Percentiles rank a stretch among this genome's conserved stretches.
phyloP scores from a whole-genome alignment of 148 eudicot genomes.

The Camellia sinensis region DNA sequence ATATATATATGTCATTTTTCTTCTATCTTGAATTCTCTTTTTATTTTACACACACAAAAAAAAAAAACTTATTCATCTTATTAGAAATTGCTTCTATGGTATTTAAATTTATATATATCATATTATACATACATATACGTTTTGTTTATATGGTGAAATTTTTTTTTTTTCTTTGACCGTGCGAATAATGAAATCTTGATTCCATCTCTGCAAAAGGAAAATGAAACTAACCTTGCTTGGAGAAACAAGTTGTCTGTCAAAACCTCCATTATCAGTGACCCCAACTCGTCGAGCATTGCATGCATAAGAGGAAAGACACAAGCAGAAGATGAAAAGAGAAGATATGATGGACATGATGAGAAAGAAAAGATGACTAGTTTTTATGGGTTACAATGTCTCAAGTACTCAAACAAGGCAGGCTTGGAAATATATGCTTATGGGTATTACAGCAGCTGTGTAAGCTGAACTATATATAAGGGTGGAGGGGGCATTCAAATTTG shows the following conservation, averaged over 20 bases:
- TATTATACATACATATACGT: no score
- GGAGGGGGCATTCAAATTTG: neutral
- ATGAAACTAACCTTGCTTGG: conserved; percentile 9
- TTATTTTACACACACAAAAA: no score
- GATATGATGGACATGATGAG: conserved; percentile 4
- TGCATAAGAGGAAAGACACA: conserved; percentile 14
- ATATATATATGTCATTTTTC: no score
- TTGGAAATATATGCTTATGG: neutral
- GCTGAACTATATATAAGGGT: neutral
- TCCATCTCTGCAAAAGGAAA: neutral
- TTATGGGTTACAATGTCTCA: neutral
- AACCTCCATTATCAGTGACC: neutral
- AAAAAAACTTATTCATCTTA: no score
- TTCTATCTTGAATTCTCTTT: no score
- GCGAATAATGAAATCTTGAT: neutral
- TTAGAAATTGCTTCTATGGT: no score
- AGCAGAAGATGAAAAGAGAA: conserved; percentile 6
- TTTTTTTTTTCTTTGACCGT: no score
- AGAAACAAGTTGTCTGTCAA: neutral
- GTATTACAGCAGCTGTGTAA: neutral
- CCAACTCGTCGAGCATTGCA: conserved; percentile 13
- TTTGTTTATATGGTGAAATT: no score
- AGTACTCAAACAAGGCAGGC: neutral
- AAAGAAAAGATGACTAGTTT: neutral
- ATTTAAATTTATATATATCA: no score